Evolutionary conservation across 257 asterid species (phyloP), one percentile per base, ranked within the genome.

Genomic region (Datura wrightii): DNA sequence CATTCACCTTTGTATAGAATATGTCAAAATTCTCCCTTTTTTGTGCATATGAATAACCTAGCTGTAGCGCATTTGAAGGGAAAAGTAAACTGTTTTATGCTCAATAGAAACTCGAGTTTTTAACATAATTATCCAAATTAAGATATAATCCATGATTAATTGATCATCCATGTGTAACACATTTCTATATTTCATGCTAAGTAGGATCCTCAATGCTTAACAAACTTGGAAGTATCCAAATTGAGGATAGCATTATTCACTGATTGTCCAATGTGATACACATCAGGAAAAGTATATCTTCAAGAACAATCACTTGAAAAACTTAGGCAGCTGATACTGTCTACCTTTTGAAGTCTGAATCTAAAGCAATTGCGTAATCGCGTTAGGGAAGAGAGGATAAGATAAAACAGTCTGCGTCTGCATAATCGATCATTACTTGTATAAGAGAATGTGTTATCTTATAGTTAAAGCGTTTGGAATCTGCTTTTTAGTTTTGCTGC

Each of bases 1-100:
- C 72, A 34, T 11, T 78, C 63, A 50, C 46, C 41, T 52, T 52
- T 84, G n/a, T 39, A 11, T 55, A 56, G 62, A 78, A 50, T 80
- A 36, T 71, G 63, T n/a, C n/a, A n/a, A n/a, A n/a, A n/a, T n/a
- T n/a, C n/a, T n/a, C 46, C 60, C 15, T 76, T 39, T 14, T 41
- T 6, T 15, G 52, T 15, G 52, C 14, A 7, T 69, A 7, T 69
- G 52, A 69, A 37, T 31, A 39, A 39, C 31, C 78, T 39, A 39
- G 52, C 13, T 39, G 52, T 5, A 16, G 78, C 15, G 6, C 78
- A 14, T 39, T 67, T 39, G 78, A 67, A 39, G 50, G 46, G 1
- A 4, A 15, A 67, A 67, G 31, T 7, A 14, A 2, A 67, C 24
- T 11, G 39, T 6, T 6, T 67, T 34, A 14, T 37, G 50, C 48